These are phyloP conservation scores for Gardenia jasminoides DNA, from an alignment of 257 asterid genomes.

Conservation along the genomic window DNA sequence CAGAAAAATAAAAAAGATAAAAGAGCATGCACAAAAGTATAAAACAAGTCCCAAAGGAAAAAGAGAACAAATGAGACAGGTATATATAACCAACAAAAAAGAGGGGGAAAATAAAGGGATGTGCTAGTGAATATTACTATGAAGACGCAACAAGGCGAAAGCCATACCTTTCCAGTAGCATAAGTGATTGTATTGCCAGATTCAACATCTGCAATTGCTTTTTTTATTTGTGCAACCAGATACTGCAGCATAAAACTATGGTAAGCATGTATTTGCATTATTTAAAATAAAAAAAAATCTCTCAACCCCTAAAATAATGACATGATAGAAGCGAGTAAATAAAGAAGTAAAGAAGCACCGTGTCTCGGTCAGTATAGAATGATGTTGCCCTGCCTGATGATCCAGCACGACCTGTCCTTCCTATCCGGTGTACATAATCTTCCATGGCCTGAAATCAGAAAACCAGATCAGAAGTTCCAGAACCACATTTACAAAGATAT, in stretches of 20 bases:
- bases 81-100: not conserved
- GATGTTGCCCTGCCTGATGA: slow-evolving; percentile 87
- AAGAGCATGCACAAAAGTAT: not conserved
- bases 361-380: slow-evolving; percentile 75
- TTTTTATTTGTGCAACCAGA: slow-evolving; percentile 78
- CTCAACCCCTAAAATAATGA: not conserved
- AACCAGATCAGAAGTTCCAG: slow-evolving; percentile 15
- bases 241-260: slow-evolving; percentile 41
- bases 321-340: slow-evolving; percentile 6
- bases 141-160: slow-evolving; percentile 1
- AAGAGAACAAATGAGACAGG: not conserved
- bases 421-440: slow-evolving; percentile 88
- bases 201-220: slow-evolving; percentile 80
- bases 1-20: not conserved
- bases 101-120: not conserved
- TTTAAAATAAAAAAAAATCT: not conserved
- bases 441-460: slow-evolving; percentile 65
- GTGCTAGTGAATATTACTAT: not conserved
- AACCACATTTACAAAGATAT: not conserved
- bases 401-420: slow-evolving; percentile 96
- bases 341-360: slow-evolving; percentile 41
- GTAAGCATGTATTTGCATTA: slow-evolving; percentile 5
- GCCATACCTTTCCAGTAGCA: slow-evolving; percentile 78
- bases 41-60: not conserved
- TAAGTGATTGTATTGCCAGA: slow-evolving; percentile 65